Evolutionary conservation across 257 asterid species (phyloP).

Genomic region (Gentiana dahurica): DNA sequence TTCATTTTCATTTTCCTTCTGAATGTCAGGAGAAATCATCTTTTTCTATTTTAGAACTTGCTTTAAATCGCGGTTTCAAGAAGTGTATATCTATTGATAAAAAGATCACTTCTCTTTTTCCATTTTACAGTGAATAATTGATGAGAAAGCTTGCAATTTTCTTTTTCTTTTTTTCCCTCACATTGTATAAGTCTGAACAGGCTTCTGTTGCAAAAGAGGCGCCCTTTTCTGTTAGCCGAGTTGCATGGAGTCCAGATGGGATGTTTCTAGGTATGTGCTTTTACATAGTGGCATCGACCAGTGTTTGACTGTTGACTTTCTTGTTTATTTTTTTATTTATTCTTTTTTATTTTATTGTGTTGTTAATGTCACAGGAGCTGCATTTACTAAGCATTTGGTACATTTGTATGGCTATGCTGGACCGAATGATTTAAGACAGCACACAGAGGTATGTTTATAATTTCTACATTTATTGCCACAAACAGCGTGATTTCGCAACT

Average conservation of each 20-base stretch:
- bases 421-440: conserved; percentile 79
- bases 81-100: too few relatives aligned
- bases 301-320: neutral
- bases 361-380: conserved; percentile 67
- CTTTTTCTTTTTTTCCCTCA: conserved; percentile 12
- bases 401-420: conserved; percentile 80
- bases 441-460: conserved; percentile 57
- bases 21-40: too few relatives aligned
- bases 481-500: conserved; percentile 7
- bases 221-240: conserved; percentile 74
- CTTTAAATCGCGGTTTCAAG: too few relatives aligned
- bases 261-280: conserved; percentile 55
- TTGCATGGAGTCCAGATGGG: conserved; percentile 97
- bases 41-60: too few relatives aligned
- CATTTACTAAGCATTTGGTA: conserved; percentile 85
- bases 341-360: conserved; percentile 3
- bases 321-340: conserved; percentile 7
- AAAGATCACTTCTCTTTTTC: too few relatives aligned
- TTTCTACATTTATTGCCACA: conserved; percentile 2
- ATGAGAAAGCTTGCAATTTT: too few relatives aligned
- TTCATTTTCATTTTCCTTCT: too few relatives aligned
- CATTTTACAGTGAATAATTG: too few relatives aligned
- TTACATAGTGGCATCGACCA: conserved; percentile 2
- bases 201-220: conserved; percentile 85
- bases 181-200: conserved; percentile 36